Conservation (phyloP, 495 filamentous ascomycete species). For the Chlorociboria aeruginascens region DNA sequence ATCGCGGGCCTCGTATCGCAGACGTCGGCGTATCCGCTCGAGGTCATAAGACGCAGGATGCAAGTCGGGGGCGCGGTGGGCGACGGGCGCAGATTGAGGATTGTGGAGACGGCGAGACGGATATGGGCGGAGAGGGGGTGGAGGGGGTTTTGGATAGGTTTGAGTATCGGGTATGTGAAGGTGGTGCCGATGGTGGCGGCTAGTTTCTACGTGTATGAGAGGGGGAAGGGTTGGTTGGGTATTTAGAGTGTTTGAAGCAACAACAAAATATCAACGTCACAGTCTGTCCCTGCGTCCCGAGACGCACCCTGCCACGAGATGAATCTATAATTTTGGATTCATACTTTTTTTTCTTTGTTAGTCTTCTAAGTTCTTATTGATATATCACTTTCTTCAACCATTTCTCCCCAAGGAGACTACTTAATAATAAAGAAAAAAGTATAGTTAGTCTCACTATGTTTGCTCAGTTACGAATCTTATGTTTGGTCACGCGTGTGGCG, state of each 20-base stretch:
- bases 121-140: conserved; percentile 68
- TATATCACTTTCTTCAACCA: neutral
- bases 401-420: neutral
- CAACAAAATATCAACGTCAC: too few species aligned
- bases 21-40: conserved; percentile 83
- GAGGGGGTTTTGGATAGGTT: conserved; percentile 79
- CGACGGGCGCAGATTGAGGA: conserved; percentile 65
- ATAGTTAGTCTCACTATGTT: conserved; percentile 8
- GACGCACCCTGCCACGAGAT: too few species aligned
- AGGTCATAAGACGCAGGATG: conserved; percentile 86
- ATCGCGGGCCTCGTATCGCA: conserved; percentile 79
- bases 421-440: conserved; percentile 10
- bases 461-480: conserved; percentile 9
- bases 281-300: too few species aligned
- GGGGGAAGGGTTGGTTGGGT: conserved; percentile 59
- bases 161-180: conserved; percentile 92
- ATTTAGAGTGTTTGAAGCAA: conserved; percentile 45
- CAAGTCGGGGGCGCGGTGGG: conserved; percentile 92
- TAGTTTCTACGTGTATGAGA: conserved; percentile 67
- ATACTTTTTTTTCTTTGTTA: conserved; percentile 3
- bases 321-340: too few species aligned
- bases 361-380: conserved; percentile 14
- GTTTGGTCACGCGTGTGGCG: conserved; percentile 9
- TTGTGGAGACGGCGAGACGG: conserved; percentile 61
- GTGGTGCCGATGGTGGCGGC: conserved; percentile 83